Evolutionary conservation across 495 filamentous ascomycete genomes (phyloP).

Genomic region (Podospora australis): DNA sequence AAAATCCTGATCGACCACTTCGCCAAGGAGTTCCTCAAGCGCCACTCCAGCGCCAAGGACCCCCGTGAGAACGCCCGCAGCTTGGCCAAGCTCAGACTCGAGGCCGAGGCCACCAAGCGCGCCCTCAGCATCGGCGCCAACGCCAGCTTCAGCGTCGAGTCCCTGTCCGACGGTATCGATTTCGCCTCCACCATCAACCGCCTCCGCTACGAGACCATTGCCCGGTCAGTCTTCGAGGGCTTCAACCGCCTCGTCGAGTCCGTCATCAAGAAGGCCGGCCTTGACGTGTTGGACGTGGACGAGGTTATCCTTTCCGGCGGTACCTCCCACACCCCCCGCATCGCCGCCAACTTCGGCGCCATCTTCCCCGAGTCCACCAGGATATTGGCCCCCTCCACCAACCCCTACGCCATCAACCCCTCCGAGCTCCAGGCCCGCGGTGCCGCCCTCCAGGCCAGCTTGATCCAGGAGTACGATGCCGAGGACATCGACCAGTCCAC

Average conservation of each 20-base stretch:
- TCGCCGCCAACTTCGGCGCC: constrained; percentile 64
- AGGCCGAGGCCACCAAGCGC: constrained; percentile 85
- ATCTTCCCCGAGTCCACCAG: constrained; percentile 77
- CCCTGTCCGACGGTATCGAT: constrained; percentile 78
- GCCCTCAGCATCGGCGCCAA: constrained; percentile 81
- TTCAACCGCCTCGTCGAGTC: constrained; percentile 80
- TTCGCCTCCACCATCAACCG: constrained; percentile 88
- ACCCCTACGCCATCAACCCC: constrained; percentile 75
- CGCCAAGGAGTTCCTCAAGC: constrained; percentile 94
- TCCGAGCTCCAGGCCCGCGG: constrained; percentile 83
- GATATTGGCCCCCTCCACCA: constrained; percentile 77
- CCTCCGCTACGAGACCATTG: constrained; percentile 85
- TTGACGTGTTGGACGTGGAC: constrained; percentile 89
- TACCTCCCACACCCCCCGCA: constrained; percentile 86
- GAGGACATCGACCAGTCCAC: constrained; percentile 94
- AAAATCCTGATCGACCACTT: constrained; percentile 91
- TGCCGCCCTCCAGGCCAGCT: constrained; percentile 88
- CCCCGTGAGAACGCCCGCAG: constrained; percentile 73
- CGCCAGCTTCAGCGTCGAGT: constrained; percentile 85
- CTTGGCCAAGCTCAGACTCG: constrained; percentile 86
- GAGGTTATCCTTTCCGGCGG: constrained; percentile 93
- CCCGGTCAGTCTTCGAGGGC: constrained; percentile 72
- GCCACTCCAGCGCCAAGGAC: constrained; percentile 70
- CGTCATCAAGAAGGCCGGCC: constrained; percentile 81
- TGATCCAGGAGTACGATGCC: constrained; percentile 85